A percentile compares a stretch with the other conserved stretches of the same genome.
These are phyloP conservation scores for Arctium lappa DNA, from an alignment of 129 eudicot species.

Conservation along the genomic window DNA sequence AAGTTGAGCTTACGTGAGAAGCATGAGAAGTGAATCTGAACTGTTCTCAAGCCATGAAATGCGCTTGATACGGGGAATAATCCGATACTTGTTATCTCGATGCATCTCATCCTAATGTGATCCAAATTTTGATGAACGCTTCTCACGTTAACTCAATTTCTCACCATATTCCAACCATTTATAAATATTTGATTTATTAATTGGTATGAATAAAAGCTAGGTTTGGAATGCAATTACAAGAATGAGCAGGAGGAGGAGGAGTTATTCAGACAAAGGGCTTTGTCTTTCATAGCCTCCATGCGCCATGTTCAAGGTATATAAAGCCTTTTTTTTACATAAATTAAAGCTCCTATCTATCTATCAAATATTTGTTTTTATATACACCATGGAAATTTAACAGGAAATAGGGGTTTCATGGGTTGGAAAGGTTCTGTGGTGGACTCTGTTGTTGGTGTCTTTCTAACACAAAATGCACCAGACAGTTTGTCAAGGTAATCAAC, in stretches of 20 bases:
- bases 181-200: not conserved
- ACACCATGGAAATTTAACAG: slow-evolving; percentile 11
- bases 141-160: too few relatives aligned
- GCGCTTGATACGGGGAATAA: too few relatives aligned
- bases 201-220: not conserved
- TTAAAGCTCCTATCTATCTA: not conserved
- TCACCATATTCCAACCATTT: too few relatives aligned
- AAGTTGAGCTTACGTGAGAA: too few relatives aligned
- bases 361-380: not conserved
- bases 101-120: too few relatives aligned
- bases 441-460: slow-evolving; percentile 38
- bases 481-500: slow-evolving; percentile 28
- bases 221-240: slow-evolving; percentile 11
- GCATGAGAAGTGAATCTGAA: too few relatives aligned
- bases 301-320: slow-evolving; percentile 27
- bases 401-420: slow-evolving; percentile 38
- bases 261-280: slow-evolving; percentile 24
- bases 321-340: not conserved
- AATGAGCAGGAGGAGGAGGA: slow-evolving; percentile 25
- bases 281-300: slow-evolving; percentile 13
- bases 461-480: slow-evolving; percentile 37
- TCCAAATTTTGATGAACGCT: too few relatives aligned
- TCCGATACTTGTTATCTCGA: too few relatives aligned
- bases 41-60: too few relatives aligned
- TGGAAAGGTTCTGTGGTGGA: slow-evolving; percentile 50